Evolutionary conservation across 257 asterid species (phyloP).

Genomic region (Fraxinus cuspidata): DNA sequence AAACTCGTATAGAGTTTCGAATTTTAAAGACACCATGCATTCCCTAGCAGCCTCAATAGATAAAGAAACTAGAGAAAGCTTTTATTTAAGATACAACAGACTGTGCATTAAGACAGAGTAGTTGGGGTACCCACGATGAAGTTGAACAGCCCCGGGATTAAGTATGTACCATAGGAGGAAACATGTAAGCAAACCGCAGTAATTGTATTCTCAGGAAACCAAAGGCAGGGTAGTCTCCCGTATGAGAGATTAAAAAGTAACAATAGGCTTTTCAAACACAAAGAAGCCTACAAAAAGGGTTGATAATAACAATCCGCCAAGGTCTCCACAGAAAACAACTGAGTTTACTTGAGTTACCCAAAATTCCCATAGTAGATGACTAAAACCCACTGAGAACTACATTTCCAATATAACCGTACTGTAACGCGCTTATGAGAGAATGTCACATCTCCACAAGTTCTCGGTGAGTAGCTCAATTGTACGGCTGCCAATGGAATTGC

Average conservation of each 20-base stretch:
- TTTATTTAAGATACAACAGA: slow-evolving; percentile 25
- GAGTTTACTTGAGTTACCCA: slow-evolving; percentile 34
- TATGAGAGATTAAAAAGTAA: slow-evolving; percentile 29
- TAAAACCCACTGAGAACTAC: neutral
- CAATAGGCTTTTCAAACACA: slow-evolving; percentile 46
- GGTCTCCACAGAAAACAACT: slow-evolving; percentile 58
- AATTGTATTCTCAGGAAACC: slow-evolving; percentile 43
- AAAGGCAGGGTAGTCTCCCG: slow-evolving; percentile 42
- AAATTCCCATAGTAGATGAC: too few relatives aligned
- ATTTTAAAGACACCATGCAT: too few relatives aligned
- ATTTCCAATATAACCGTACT: too few relatives aligned
- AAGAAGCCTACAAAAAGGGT: slow-evolving; percentile 45
- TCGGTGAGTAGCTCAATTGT: slow-evolving; percentile 57
- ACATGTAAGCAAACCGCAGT: slow-evolving; percentile 27
- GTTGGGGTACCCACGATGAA: neutral
- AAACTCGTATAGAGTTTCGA: neutral
- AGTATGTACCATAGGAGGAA: slow-evolving; percentile 21
- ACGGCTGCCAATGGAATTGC: slow-evolving; percentile 61
- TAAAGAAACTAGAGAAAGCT: slow-evolving; percentile 21
- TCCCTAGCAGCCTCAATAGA: too few relatives aligned
- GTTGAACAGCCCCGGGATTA: neutral
- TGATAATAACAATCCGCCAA: slow-evolving; percentile 35
- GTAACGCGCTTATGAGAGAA: slow-evolving; percentile 52
- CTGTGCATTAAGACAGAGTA: neutral
- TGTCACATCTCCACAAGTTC: slow-evolving; percentile 81